Conservation (phyloP, 805 yeast species). For the Alloascoidea africana region DNA sequence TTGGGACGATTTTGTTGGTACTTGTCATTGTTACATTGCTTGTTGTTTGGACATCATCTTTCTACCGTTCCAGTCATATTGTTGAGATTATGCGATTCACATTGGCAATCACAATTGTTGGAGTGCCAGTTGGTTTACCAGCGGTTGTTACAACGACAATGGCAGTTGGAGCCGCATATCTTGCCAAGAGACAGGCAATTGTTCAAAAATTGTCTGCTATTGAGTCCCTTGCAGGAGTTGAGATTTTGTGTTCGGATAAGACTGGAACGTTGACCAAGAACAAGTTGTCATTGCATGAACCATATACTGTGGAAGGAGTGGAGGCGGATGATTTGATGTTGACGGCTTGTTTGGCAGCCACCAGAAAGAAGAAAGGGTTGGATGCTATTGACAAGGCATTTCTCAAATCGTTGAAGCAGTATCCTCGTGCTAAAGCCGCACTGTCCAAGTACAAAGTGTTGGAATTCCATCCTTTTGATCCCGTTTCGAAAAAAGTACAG, state of each 20-base stretch:
- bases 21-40: constrained; percentile 77
- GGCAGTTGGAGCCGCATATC: constrained; percentile 99
- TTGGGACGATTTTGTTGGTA: constrained; percentile 83
- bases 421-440: constrained; percentile 89
- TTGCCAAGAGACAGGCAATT: constrained; percentile 94
- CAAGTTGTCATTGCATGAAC: constrained; percentile 91
- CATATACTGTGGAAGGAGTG: constrained; percentile 96
- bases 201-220: constrained; percentile 94
- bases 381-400: constrained; percentile 96
- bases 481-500: constrained; percentile 92
- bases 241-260: constrained; percentile 94
- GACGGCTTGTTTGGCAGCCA: constrained; percentile 95
- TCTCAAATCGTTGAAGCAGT: constrained; percentile 73
- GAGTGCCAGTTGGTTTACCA: constrained; percentile 98
- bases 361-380: constrained; percentile 95
- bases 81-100: constrained; percentile 85
- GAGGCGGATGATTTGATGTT: constrained; percentile 92
- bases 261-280: constrained; percentile 97
- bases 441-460: constrained; percentile 87
- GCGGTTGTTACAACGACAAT: constrained; percentile 97
- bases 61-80: constrained; percentile 83
- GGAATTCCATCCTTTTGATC: constrained; percentile 96
- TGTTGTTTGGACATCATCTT: constrained; percentile 84
- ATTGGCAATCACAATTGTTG: constrained; percentile 89
- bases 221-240: constrained; percentile 96